Conservation (phyloP, 148 eudicot genomes). For the Simmondsia chinensis region DNA sequence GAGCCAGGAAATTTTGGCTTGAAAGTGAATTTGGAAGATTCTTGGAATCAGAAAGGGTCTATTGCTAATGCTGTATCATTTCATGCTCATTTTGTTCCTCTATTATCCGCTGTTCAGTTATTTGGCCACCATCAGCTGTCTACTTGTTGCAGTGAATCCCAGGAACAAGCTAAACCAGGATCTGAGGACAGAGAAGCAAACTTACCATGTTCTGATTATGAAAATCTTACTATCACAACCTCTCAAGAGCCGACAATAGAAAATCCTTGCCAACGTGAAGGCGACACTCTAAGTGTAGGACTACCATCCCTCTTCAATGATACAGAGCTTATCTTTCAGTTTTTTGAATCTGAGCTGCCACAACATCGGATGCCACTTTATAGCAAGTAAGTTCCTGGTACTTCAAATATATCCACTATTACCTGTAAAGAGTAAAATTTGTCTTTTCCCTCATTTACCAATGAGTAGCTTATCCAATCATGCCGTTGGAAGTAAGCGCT, state of each 20-base stretch:
- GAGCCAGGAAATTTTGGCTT: conserved; percentile 46
- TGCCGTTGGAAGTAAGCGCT: not conserved
- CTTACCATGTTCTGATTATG: not conserved
- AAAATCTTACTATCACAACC: not conserved
- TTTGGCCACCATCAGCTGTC: conserved; percentile 17
- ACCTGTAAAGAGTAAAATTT: no score
- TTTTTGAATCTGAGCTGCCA: conserved; percentile 50
- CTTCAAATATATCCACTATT: no score
- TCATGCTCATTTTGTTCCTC: conserved; percentile 56
- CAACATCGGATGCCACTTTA: conserved; percentile 31
- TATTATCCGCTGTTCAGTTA: conserved; percentile 48
- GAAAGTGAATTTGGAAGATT: conserved; percentile 31
- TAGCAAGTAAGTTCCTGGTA: conserved; percentile 24
- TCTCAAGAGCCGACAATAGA: not conserved
- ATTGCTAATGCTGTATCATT: conserved; percentile 21
- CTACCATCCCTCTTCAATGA: conserved; percentile 8
- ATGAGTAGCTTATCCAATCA: not conserved
- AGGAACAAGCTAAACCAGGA: not conserved
- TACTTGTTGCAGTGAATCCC: not conserved
- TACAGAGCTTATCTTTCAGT: conserved; percentile 36
- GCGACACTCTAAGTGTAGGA: not conserved
- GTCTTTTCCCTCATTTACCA: no score
- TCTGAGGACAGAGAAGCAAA: conserved; percentile 1
- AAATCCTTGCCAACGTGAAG: not conserved
- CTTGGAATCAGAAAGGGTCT: conserved; percentile 12